Evolutionary conservation across 176 grass and related monocot genomes (phyloP).

Genomic region (Carex parvula): DNA sequence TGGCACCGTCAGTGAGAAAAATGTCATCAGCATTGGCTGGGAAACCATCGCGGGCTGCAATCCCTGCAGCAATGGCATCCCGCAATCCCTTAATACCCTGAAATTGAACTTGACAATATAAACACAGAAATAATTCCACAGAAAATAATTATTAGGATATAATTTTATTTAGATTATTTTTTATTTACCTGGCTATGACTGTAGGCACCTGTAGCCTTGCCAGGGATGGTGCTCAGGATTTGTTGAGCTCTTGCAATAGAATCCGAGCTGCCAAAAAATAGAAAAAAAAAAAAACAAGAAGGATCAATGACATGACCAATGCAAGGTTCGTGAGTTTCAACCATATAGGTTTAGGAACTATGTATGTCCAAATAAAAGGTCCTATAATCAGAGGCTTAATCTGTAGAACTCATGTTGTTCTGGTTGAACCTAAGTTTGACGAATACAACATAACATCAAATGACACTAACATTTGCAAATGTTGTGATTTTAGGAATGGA

Average conservation of each 20-base stretch:
- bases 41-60: conserved; percentile 76
- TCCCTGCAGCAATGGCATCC: conserved; percentile 92
- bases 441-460: no score
- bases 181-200: conserved; percentile 84
- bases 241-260: conserved; percentile 70
- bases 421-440: no score
- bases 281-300: background rate
- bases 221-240: conserved; percentile 67
- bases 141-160: conserved; percentile 20
- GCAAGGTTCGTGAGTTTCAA: background rate
- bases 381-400: background rate
- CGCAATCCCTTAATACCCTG: conserved; percentile 94
- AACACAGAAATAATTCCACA: conserved; percentile 9
- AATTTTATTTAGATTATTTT: conserved; percentile 34
- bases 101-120: conserved; percentile 27
- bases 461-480: no score
- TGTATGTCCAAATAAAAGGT: background rate
- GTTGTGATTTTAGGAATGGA: no score
- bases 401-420: no score
- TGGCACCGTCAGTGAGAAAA: conserved; percentile 97
- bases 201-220: conserved; percentile 90
- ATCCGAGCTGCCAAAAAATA: conserved; percentile 61
- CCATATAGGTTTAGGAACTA: background rate
- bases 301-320: background rate
- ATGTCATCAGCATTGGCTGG: conserved; percentile 95